phyloP scores from a whole-genome alignment of 768 basidiomycete species.

The Agaricus sinodeliciosus region DNA sequence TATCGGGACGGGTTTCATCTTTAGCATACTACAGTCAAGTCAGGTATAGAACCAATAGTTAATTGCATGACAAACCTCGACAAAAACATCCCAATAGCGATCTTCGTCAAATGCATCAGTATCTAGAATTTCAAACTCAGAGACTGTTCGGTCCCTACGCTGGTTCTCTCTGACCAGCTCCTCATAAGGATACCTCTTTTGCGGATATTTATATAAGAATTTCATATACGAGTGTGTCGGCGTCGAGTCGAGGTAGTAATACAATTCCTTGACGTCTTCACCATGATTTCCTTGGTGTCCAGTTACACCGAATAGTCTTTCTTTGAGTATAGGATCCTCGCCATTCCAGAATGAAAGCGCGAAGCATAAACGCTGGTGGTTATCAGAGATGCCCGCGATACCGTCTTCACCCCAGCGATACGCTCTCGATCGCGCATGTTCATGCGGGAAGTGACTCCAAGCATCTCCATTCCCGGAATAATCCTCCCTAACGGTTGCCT shows the following conservation, averaged over 20 bases:
- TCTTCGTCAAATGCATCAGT: constrained; percentile 89
- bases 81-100: constrained; percentile 97
- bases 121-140: constrained; percentile 92
- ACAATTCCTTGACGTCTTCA: constrained; percentile 98
- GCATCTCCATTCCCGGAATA: constrained; percentile 96
- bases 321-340: constrained; percentile 90
- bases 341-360: constrained; percentile 93
- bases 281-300: constrained; percentile 98
- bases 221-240: constrained; percentile 99
- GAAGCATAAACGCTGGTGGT: constrained; percentile 92
- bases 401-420: constrained; percentile 99
- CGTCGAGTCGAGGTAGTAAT: constrained; percentile 97
- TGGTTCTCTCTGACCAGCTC: constrained; percentile 83
- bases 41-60: neutral
- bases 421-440: constrained; percentile 86
- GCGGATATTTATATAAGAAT: constrained; percentile 98
- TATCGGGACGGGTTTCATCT: constrained; percentile 87
- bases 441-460: constrained; percentile 93
- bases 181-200: constrained; percentile 88
- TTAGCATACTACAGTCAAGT: constrained; percentile 75
- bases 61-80: constrained; percentile 60
- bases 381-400: constrained; percentile 94
- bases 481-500: constrained; percentile 98
- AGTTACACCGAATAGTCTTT: constrained; percentile 93
- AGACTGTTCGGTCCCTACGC: constrained; percentile 75